Percentiles rank a stretch among this genome's conserved stretches.
These are phyloP conservation scores for Fusarium buxicola DNA, from an alignment of 2,329 filamentous ascomycete species.

Conservation along the genomic window DNA sequence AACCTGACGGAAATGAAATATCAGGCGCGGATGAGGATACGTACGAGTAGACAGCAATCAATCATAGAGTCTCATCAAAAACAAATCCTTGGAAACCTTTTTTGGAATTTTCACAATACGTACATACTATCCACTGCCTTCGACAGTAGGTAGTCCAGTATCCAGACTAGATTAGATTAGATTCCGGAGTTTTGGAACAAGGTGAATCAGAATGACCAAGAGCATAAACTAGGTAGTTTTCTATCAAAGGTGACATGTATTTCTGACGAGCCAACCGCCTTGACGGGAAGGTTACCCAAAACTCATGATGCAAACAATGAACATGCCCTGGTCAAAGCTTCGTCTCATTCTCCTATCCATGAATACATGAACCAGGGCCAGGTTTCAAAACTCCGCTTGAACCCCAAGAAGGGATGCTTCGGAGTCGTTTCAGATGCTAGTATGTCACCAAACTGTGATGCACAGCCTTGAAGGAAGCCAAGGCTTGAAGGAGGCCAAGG, in stretches of 20 bases:
- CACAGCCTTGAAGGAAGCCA: neutral
- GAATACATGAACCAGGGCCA: conserved; percentile 31
- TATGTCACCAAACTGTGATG: conserved; percentile 15
- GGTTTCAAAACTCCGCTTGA: conserved; percentile 29
- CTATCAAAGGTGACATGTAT: conserved; percentile 14
- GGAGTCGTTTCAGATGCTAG: conserved; percentile 33
- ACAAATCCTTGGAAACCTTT: too few relatives aligned
- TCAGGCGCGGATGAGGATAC: conserved; percentile 10
- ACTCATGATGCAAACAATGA: conserved; percentile 17
- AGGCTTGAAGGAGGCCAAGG: neutral
- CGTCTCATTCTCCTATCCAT: conserved; percentile 25
- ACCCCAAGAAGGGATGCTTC: conserved; percentile 19
- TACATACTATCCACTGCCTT: too few relatives aligned
- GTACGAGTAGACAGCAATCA: conserved; percentile 6
- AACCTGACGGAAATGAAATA: conserved; percentile 31
- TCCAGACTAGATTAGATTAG: too few relatives aligned
- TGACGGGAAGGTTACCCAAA: conserved; percentile 1
- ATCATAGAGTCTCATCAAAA: too few relatives aligned
- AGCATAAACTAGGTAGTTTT: neutral
- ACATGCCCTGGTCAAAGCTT: conserved; percentile 31
- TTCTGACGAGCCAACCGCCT: conserved; percentile 23
- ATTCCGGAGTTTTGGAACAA: too few relatives aligned
- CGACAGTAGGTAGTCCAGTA: too few relatives aligned
- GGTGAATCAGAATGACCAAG: neutral
- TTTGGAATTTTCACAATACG: too few relatives aligned